Evolutionary conservation across 108 stramenopile genomes (phyloP), one percentile per base, ranked within the genome.

Genomic region (Conticribra weissflogii): DNA sequence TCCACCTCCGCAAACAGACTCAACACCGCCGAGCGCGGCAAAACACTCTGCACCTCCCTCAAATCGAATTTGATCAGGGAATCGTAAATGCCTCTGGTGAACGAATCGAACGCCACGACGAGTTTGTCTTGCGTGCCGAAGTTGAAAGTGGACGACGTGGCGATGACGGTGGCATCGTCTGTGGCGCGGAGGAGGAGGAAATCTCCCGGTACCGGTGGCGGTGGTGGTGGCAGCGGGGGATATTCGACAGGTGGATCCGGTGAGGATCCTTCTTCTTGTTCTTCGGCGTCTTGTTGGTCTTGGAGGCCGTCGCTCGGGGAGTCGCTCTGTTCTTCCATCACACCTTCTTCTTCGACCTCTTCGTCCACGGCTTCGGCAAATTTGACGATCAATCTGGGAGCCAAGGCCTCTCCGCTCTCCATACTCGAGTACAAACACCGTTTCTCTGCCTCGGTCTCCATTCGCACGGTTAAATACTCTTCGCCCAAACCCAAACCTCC

Each of bases 401-500:
- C 28, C 22, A 58, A 9, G 9, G 36, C 19, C 1, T 69, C 68
- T 31, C 56, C 50, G 32, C 69, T 52, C 36, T 71, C 69, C 69
- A 71, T 59, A 2, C 57, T 49, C n/a, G 69, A 59, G 60, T 71
- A 71, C 23, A 71, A 53, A 60, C 69, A 71, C 1, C 69, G 29
- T 23, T 24, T 48, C 52, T 71, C 51, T 36, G 48, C 69, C 2
- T 61, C 59, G 23, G 45, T 52, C 69, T 71, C 69, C 18, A 71
- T 60, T 1, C 69, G 49, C 27, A 71, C 52, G 0, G 69, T 58
- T n/a, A 71, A 0, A 19, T 53, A 71, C 3, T 54, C 27, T 15
- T 7, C 2, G 3, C 22, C 27, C 22, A 27, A 54, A 2, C 3
- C 22, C 28, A 2, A 2, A 54, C 36, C 36, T 9, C 36, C 36